Evolutionary conservation across 352 stramenopile species (phyloP).

Genomic region (Albugo laibachii): DNA sequence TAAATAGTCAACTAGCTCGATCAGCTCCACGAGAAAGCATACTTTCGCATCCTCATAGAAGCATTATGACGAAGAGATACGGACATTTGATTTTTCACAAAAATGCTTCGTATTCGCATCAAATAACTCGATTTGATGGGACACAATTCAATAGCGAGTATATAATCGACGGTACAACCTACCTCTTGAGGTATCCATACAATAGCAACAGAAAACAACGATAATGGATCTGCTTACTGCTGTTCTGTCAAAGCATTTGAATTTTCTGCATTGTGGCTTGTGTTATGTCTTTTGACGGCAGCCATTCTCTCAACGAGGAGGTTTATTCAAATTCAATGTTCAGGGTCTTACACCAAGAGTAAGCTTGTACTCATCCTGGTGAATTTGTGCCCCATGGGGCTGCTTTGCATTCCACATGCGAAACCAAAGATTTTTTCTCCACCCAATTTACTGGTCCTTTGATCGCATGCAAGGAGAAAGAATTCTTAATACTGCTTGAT

Average conservation of each 20-base stretch:
- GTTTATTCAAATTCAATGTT: too few relatives aligned
- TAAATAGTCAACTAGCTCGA: constrained; percentile 74
- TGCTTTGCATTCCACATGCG: too few relatives aligned
- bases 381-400: too few relatives aligned
- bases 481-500: too few relatives aligned
- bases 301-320: too few relatives aligned
- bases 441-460: too few relatives aligned
- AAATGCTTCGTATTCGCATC: constrained; percentile 76
- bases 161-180: constrained; percentile 61
- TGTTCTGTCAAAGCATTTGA: constrained; percentile 54
- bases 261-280: constrained; percentile 25
- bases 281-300: too few relatives aligned
- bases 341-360: too few relatives aligned
- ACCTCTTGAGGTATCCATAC: not conserved
- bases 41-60: constrained; percentile 73
- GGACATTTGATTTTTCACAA: constrained; percentile 78
- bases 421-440: too few relatives aligned
- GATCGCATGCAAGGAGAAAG: too few relatives aligned
- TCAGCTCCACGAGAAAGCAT: constrained; percentile 54
- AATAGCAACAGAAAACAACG: too few relatives aligned
- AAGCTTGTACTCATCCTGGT: too few relatives aligned
- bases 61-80: constrained; percentile 26
- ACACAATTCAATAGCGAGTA: constrained; percentile 59
- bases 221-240: constrained; percentile 20
- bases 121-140: constrained; percentile 75